These are phyloP conservation scores for Inga oerstediana DNA, from an alignment of 306 rosid species.

Conservation along the genomic window DNA sequence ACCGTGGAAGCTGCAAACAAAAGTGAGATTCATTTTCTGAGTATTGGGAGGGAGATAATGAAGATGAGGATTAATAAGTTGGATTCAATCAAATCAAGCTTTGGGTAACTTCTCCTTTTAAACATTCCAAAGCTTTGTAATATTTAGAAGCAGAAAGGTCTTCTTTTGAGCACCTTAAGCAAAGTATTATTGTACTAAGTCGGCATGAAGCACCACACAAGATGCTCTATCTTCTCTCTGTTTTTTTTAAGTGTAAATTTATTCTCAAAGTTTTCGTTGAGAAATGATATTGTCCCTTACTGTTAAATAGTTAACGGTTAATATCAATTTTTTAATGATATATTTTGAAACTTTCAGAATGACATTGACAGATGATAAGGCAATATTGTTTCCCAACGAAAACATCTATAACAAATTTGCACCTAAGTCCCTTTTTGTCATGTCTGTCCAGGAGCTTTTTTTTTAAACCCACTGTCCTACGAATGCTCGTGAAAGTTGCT, in stretches of 20 bases:
- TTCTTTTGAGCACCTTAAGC: conserved; percentile 34
- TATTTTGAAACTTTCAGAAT: no score
- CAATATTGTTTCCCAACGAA: no score
- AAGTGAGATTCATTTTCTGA: conserved; percentile 60
- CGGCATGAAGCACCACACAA: conserved; percentile 46
- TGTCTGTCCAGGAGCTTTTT: neutral
- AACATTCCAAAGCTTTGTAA: conserved; percentile 50
- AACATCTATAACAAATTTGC: no score
- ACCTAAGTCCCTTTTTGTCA: no score
- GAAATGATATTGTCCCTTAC: no score
- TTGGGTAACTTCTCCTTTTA: conserved; percentile 55
- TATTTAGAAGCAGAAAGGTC: conserved; percentile 43
- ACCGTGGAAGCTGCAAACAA: conserved; percentile 34
- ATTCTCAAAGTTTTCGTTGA: no score
- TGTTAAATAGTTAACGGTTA: no score
- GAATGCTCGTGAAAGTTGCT: conserved; percentile 33
- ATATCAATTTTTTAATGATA: no score
- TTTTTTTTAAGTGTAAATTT: no score
- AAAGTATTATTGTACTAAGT: conserved; percentile 41
- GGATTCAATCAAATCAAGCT: conserved; percentile 48
- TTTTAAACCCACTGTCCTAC: neutral
- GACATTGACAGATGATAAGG: no score
- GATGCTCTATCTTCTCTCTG: conserved; percentile 14
- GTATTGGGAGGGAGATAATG: conserved; percentile 38
- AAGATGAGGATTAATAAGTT: conserved; percentile 24